These are phyloP conservation scores for Hypoxylon sp. DNA, from an alignment of 2,329 filamentous ascomycete species.

Conservation along the genomic window DNA sequence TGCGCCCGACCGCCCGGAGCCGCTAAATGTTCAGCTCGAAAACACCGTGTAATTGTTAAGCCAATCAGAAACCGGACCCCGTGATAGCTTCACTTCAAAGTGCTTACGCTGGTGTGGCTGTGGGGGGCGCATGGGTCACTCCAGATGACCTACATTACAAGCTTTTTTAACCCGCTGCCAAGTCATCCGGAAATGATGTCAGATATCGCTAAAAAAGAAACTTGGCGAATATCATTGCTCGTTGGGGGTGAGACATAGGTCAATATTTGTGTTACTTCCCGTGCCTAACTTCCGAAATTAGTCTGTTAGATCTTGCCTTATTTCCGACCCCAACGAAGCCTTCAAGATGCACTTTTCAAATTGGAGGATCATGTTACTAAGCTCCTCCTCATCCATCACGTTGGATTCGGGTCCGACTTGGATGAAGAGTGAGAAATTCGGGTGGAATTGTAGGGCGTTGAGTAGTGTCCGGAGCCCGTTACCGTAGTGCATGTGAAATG, in stretches of 20 bases:
- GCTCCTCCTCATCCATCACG: slow-evolving; percentile 1
- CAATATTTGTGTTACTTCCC: slow-evolving; percentile 26
- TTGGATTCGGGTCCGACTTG: slow-evolving; percentile 8
- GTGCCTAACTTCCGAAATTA: slow-evolving; percentile 11
- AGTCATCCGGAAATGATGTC: slow-evolving; percentile 21
- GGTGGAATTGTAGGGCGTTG: slow-evolving; percentile 6
- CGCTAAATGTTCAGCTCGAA: not conserved
- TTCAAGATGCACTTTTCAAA: not conserved
- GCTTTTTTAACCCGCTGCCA: not conserved
- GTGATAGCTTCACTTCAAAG: slow-evolving; percentile 10
- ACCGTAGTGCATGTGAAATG: slow-evolving; percentile 23
- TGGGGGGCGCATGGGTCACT: not conserved
- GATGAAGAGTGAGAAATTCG: slow-evolving; percentile 14
- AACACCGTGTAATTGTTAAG: slow-evolving; percentile 4
- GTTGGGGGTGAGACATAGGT: slow-evolving; percentile 30
- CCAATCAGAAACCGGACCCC: slow-evolving; percentile 1
- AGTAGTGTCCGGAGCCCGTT: slow-evolving; percentile 11
- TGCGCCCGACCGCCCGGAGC: not conserved
- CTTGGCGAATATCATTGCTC: slow-evolving; percentile 27
- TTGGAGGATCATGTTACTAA: slow-evolving; percentile 9
- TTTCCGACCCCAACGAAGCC: not conserved
- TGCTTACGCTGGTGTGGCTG: not conserved
- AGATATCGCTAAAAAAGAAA: slow-evolving; percentile 3
- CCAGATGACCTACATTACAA: not conserved
- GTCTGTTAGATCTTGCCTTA: slow-evolving; percentile 13